Conservation (phyloP, 2,329 filamentous ascomycete species). For the Verticillium longisporum region DNA sequence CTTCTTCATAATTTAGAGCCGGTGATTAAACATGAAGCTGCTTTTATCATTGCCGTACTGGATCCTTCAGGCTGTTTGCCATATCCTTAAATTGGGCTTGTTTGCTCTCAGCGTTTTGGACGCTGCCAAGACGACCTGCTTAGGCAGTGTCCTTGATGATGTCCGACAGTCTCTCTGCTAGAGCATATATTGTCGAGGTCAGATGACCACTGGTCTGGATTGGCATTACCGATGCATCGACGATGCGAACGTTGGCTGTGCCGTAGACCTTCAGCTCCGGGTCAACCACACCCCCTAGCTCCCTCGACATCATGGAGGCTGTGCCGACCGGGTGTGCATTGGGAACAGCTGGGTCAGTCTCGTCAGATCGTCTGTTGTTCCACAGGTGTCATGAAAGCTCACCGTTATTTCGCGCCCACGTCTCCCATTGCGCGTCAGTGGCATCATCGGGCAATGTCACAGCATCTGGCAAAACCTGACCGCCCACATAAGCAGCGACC, state of each 20-base stretch:
- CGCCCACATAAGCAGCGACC: conserved; percentile 18
- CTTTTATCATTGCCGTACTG: no score
- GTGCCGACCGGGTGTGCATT: conserved; percentile 41
- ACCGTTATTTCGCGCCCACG: conserved; percentile 12
- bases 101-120: no score
- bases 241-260: conserved; percentile 39
- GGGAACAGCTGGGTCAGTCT: conserved; percentile 11
- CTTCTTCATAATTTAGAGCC: no score
- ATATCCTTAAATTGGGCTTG: no score
- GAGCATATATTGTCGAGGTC: conserved; percentile 44
- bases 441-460: conserved; percentile 19
- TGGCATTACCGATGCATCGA: conserved; percentile 42
- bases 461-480: conserved; percentile 13
- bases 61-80: no score
- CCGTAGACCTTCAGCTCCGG: conserved; percentile 40
- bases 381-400: neutral
- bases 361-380: neutral
- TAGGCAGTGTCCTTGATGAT: conserved; percentile 15
- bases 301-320: conserved; percentile 41
- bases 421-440: conserved; percentile 19
- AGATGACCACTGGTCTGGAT: conserved; percentile 41
- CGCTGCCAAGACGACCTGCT: neutral
- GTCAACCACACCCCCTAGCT: conserved; percentile 43
- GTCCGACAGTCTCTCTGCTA: conserved; percentile 37
- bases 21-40: no score